A percentile compares a stretch with the other conserved stretches of the same genome.
These are phyloP conservation scores for Raddia distichophylla DNA, from an alignment of 176 grass and related monocot genomes.

Conservation along the genomic window DNA sequence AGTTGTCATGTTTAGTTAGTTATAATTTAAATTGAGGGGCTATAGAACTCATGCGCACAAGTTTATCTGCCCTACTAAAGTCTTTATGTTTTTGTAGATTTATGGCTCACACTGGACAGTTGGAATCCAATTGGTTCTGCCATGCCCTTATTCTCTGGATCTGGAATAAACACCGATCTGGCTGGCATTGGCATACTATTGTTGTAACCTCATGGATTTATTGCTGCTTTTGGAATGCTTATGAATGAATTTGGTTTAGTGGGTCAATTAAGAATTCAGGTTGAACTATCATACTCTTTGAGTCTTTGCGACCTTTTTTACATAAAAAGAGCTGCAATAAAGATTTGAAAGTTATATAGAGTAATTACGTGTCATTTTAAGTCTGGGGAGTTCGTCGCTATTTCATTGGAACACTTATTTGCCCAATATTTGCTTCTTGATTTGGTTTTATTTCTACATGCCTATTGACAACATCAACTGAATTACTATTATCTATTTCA, in stretches of 20 bases:
- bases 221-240: not conserved
- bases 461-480: not conserved
- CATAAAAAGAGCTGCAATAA: slow-evolving; percentile 18
- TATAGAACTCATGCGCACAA: not conserved
- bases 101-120: not conserved
- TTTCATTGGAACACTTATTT: not conserved
- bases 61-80: not conserved
- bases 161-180: not conserved
- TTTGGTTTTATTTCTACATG: slow-evolving; percentile 9
- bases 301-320: not conserved
- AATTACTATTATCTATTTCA: not conserved
- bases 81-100: not conserved
- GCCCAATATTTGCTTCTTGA: not conserved
- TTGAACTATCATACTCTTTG: slow-evolving; percentile 1
- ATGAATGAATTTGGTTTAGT: slow-evolving; percentile 7
- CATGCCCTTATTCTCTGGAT: not conserved
- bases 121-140: not conserved
- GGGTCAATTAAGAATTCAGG: slow-evolving; percentile 11
- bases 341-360: not conserved
- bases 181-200: not conserved
- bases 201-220: not conserved
- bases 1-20: slow-evolving; percentile 1
- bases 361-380: slow-evolving; percentile 16
- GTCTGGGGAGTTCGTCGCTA: slow-evolving; percentile 1
- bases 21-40: not conserved